Evolutionary conservation across 345 rosid genomes (phyloP), one percentile per base, ranked within the genome.

Genomic region (thale cress (Arabidopsis thaliana)): DNA sequence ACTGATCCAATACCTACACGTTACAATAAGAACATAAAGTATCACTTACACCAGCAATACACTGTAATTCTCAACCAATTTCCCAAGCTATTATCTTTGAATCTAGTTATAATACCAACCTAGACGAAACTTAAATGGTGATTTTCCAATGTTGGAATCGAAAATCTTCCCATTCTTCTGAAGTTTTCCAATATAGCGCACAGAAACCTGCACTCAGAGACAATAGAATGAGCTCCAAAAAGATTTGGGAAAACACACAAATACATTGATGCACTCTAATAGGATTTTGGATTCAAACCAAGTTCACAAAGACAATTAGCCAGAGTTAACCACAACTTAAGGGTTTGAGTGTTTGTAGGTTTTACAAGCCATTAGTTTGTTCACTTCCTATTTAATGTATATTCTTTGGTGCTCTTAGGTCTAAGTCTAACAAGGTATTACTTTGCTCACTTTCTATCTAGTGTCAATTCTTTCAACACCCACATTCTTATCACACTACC

Each of bases 101-200:
- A 22, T 9, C 14, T 25, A 53, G 20, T 51, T 37, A 32, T 7
- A 48, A 65, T 32, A 42, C 65, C 34, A 30, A 69, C 99, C 98
- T 83, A 93, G 87, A 48, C 95, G 94, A 83, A 96, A 96, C 60
- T 85, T 86, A 49, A 89, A 96, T 11, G 99, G 97, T 23, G 88
- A 81, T 64, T 82, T 78, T 69, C 93, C 96, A 30, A 86, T 86
- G 46, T 89, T 93, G 41, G 98, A 91, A 83, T 96, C 96, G 51
- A 93, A 96, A 37, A 89, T 82, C 77, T 89, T 85, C 12, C 95
- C 98, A 49, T 84, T 89, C 89, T 92, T 86, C 86, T 87, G 80
- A 64, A 96, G 99, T 86, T 88, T 96, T 78, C 98, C 99, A 37
- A 82, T 87, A 64, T 96, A 96, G 59, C 60, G 84, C 55, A 96